phyloP scores from a whole-genome alignment of 2,329 filamentous ascomycete genomes.

The Aspergillus pseudonomiae region DNA sequence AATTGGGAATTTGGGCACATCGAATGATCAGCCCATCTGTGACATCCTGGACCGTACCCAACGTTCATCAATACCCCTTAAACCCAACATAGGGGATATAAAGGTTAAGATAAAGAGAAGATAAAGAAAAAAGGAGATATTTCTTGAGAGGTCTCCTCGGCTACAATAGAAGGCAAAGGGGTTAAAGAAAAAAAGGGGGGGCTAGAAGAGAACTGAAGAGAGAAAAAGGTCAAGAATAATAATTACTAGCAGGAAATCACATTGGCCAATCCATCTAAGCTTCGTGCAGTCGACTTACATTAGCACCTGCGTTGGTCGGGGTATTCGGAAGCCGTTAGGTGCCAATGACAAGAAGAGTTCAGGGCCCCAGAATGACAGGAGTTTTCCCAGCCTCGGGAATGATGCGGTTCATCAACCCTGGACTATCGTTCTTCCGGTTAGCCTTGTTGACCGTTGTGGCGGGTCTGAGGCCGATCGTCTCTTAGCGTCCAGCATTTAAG shows the following conservation, averaged over 20 bases:
- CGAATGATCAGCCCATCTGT: constrained; percentile 1
- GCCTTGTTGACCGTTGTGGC: constrained; percentile 1
- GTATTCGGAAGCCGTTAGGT: constrained; percentile 20
- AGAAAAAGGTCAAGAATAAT: neutral
- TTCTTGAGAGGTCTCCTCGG: neutral
- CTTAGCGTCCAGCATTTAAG: neutral
- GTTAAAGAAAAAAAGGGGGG: neutral
- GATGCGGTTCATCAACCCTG: neutral
- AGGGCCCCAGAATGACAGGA: constrained; percentile 1
- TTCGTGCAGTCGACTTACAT: constrained; percentile 5
- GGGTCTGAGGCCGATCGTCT: constrained; percentile 2
- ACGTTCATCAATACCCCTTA: neutral
- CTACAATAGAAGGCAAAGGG: neutral
- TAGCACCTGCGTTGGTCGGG: constrained; percentile 12
- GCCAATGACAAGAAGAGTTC: constrained; percentile 14
- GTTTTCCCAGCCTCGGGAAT: constrained; percentile 11
- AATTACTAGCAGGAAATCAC: neutral
- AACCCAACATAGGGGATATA: neutral
- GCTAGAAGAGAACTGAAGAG: no score
- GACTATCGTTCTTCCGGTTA: constrained; percentile 3
- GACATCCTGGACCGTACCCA: neutral
- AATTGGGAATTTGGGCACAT: constrained; percentile 3
- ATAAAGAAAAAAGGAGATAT: neutral
- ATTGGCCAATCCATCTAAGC: neutral
- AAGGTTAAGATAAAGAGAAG: neutral